phyloP scores from a whole-genome alignment of 306 rosid species.

The Hippophae gyantsensis region DNA sequence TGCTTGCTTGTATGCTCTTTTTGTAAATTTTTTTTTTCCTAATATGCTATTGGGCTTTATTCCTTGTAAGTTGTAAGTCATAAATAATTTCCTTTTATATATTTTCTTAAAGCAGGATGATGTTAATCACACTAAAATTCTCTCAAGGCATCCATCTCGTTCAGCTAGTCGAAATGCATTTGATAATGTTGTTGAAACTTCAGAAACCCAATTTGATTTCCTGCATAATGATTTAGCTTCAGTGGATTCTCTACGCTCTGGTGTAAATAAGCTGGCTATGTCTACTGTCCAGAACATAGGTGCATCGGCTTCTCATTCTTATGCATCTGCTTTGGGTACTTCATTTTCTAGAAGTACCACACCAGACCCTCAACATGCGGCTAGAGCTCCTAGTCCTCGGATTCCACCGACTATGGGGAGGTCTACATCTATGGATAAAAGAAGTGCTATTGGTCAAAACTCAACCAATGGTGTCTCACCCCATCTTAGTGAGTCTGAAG shows the following conservation, averaged over 20 bases:
- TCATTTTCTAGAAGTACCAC: conserved; percentile 81
- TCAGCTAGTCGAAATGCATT: conserved; percentile 84
- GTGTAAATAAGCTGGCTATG: conserved; percentile 48
- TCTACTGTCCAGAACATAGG: conserved; percentile 50
- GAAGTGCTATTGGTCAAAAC: conserved; percentile 39
- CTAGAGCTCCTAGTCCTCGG: conserved; percentile 90
- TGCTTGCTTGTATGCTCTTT: no score
- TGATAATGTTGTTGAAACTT: conserved; percentile 56
- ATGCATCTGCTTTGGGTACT: conserved; percentile 84
- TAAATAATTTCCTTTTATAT: not conserved
- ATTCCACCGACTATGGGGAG: conserved; percentile 71
- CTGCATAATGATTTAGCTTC: conserved; percentile 40
- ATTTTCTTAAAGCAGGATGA: conserved; percentile 29
- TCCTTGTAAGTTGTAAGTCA: not conserved
- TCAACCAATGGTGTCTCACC: conserved; percentile 44
- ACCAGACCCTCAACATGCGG: conserved; percentile 70
- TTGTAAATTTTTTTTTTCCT: no score
- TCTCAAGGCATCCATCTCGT: conserved; percentile 69
- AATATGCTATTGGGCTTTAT: not conserved
- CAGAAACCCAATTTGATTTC: conserved; percentile 56
- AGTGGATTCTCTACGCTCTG: conserved; percentile 32
- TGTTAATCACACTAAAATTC: conserved; percentile 16
- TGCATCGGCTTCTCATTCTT: conserved; percentile 45
- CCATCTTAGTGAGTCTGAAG: conserved; percentile 48
- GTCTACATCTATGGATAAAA: conserved; percentile 47